phyloP scores from a whole-genome alignment of 208 protist genomes.

The Naegleria fowleri region DNA sequence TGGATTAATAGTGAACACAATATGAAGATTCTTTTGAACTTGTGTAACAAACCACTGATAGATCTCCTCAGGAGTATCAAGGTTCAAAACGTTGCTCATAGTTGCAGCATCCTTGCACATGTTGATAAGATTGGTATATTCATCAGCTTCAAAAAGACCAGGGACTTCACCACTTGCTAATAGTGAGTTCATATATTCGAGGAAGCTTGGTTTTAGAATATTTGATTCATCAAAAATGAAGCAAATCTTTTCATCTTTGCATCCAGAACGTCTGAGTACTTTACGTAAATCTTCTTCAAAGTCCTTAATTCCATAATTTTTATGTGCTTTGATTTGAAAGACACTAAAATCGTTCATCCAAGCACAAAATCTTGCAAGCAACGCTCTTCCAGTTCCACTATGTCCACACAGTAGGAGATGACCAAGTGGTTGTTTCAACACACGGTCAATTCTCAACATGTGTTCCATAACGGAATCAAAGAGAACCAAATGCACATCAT shows the following conservation, averaged over 20 bases:
- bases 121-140: slow-evolving; percentile 86
- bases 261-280: slow-evolving; percentile 88
- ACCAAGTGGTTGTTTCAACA: slow-evolving; percentile 93
- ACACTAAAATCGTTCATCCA: slow-evolving; percentile 93
- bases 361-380: slow-evolving; percentile 92
- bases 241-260: slow-evolving; percentile 91
- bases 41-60: slow-evolving; percentile 91
- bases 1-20: slow-evolving; percentile 99
- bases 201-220: slow-evolving; percentile 93
- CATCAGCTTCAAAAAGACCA: slow-evolving; percentile 97
- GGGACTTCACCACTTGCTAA: slow-evolving; percentile 95
- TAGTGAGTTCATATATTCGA: slow-evolving; percentile 99
- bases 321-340: slow-evolving; percentile 93
- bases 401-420: slow-evolving; percentile 93
- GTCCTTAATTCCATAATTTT: slow-evolving; percentile 87
- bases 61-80: slow-evolving; percentile 78
- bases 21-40: slow-evolving; percentile 94
- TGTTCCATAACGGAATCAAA: slow-evolving; percentile 97
- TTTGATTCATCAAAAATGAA: slow-evolving; percentile 99
- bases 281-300: slow-evolving; percentile 96
- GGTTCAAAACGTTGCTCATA: slow-evolving; percentile 65
- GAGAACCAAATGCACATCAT: slow-evolving; percentile 91
- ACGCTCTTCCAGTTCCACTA: slow-evolving; percentile 95
- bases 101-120: slow-evolving; percentile 37
- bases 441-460: slow-evolving; percentile 95